Base-by-base conservation (phyloP, 768 basidiomycete species). In the Lactifluus rugatus region DNA sequence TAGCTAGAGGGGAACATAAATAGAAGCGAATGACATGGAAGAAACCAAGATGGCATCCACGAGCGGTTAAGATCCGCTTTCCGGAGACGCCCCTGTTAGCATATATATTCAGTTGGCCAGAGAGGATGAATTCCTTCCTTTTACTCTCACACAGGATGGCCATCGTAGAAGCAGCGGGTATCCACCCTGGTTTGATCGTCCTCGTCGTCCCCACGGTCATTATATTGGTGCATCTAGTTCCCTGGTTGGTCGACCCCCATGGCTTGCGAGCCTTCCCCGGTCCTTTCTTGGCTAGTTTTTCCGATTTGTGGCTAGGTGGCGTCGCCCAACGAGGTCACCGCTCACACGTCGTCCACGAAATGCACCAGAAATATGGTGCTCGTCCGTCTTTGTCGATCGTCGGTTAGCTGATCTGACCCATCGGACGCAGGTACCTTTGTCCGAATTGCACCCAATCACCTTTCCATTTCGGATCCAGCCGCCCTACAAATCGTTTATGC, bases 381-480 rank as follows among this genome's bases (percentile, higher is more conserved):
- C 25, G 25, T 11, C 8, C 8, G 5, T 13, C 14, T 5, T 31
- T 28, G 5, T 9, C 28, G 28, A 1, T 9, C 28, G 28, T 31
- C 5, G 28, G 5, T 31, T 31, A 31, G 9, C 28, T n/a, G n/a
- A n/a, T n/a, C n/a, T n/a, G n/a, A n/a, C n/a, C n/a, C n/a, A n/a
- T n/a, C n/a, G n/a, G n/a, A n/a, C n/a, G n/a, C 48, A 75, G 75
- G 74, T 42, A 69, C 68, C 5, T 71, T 76, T 46, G 73, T 76
- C 16, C 70, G 75, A 56, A 66, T 77, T 54, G 74, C 75, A 10
- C 77, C 77, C 1, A 74, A 76, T 60, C 75, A 78, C 60, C 58
- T 80, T 21, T 76, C 75, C n/a, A 73, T 80, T 56, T 66, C 75
- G 5, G 76, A 76, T 58, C 74, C 76, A 0, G 67, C 67, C 0